Evolutionary conservation across 106 monocot species (phyloP), one percentile per base, ranked within the genome.

Genomic region (Chionographis japonica): DNA sequence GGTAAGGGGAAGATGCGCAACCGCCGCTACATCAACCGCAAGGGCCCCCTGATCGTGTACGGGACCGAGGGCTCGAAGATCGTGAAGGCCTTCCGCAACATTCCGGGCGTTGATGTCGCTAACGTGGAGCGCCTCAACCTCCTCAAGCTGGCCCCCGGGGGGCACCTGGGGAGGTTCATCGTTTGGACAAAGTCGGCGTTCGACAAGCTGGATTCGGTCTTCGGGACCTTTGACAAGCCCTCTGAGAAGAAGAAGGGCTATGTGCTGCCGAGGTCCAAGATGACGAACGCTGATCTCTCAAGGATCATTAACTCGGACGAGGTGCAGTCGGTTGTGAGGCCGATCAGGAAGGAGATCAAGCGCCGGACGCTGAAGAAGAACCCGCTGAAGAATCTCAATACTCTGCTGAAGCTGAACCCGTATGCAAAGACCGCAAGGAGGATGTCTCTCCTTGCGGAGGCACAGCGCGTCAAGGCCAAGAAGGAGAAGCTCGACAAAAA

Each of bases 1-100:
- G 94, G 94, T 2, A 90, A 88, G 58, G 90, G 90, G 11, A 95
- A 95, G 81, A 83, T 81, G 85, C 69, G 94, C 52, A 94, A 94
- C 72, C 79, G 94, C 41, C 58, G 92, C 1, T 88, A 92, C 68
- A 62, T 92, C 40, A 60, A 52, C 67, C 80, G 83, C 53, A 88
- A 79, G 70, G 92, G 92, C 0, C 92, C 92, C 4, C 79, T 92
- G 52, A 78, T 92, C 35, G 85, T 92, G 12, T 92, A 83, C 38
- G 92, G 88, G 8, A 92, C 88, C 13, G 88, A 88, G 78, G 88
- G 92, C 0, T 78, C 92, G 0, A 92, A 92, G 75, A 74, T 92
- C 50, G 80, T 88, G 1, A 83, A 83, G 80, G 94, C 94, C 4
- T 94, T 94, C 80, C 79, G 94, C 40, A 94, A 94, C 65, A 76